phyloP scores from a whole-genome alignment of 352 stramenopile species.

The Phytopythium chamaehyphon region DNA sequence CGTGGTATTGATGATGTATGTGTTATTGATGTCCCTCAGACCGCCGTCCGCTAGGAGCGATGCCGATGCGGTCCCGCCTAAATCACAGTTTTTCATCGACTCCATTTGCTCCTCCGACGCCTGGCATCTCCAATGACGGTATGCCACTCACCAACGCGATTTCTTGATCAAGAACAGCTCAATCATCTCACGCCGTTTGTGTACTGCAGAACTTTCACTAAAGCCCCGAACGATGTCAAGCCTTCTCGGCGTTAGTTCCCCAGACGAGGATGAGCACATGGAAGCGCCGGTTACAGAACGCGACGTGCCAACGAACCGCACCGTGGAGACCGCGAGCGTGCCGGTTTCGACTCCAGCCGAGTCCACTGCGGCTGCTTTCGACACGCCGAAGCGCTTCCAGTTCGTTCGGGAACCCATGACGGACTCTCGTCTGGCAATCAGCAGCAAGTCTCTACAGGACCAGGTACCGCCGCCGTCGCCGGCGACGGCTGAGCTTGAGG shows the following conservation, averaged over 20 bases:
- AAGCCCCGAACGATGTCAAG: conserved; percentile 27
- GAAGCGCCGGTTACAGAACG: conserved; percentile 8
- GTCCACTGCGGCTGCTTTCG: conserved; percentile 24
- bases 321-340: conserved; percentile 24
- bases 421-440: conserved; percentile 46
- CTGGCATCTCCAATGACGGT: conserved; percentile 37
- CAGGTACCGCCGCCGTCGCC: conserved; percentile 33
- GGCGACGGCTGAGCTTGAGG: conserved; percentile 58
- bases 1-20: background rate
- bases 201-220: conserved; percentile 37
- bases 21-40: conserved; percentile 9
- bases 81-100: conserved; percentile 42
- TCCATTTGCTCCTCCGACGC: conserved; percentile 18
- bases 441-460: conserved; percentile 15
- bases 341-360: conserved; percentile 26
- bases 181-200: background rate
- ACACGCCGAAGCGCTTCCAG: conserved; percentile 73
- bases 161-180: background rate
- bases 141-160: conserved; percentile 1
- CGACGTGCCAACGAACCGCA: conserved; percentile 18
- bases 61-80: conserved; percentile 42
- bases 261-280: conserved; percentile 18
- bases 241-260: conserved; percentile 10
- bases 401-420: conserved; percentile 69
- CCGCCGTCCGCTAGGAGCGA: conserved; percentile 35